phyloP scores from a whole-genome alignment of 2,329 filamentous ascomycete genomes.

The Xylariaceae sp. region DNA sequence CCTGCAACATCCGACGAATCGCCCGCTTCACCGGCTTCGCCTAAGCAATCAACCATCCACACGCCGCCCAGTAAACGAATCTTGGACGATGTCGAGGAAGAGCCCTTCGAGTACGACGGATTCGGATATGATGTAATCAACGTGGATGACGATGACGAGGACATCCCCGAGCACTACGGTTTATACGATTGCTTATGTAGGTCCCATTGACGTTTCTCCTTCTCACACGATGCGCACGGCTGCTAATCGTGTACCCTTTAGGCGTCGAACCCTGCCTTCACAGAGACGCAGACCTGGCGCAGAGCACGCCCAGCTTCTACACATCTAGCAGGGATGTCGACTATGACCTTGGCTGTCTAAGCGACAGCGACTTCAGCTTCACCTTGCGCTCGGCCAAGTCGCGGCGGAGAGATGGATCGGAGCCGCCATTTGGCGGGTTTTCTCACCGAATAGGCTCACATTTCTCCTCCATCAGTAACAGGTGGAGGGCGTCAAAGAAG shows the following conservation, averaged over 20 bases:
- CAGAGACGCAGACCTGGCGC: conserved; percentile 40
- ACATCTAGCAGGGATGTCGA: conserved; percentile 46
- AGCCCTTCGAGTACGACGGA: conserved; percentile 64
- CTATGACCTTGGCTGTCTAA: conserved; percentile 64
- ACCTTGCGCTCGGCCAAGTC: conserved; percentile 42
- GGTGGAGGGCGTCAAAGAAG: conserved; percentile 45
- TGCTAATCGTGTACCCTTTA: conserved; percentile 27
- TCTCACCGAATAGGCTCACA: conserved; percentile 63
- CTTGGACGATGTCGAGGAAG: conserved; percentile 81
- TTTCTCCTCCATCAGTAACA: conserved; percentile 47
- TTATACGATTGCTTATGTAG: conserved; percentile 71
- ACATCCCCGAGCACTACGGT: conserved; percentile 37
- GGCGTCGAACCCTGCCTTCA: conserved; percentile 61
- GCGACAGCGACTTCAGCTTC: conserved; percentile 54
- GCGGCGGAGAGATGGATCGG: conserved; percentile 52
- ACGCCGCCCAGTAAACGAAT: conserved; percentile 58
- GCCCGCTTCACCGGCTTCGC: conserved; percentile 45
- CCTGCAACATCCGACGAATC: conserved; percentile 48
- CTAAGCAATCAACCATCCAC: conserved; percentile 33
- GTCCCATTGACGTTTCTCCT: conserved; percentile 32
- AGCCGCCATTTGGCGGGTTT: conserved; percentile 58
- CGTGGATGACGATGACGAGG: conserved; percentile 38
- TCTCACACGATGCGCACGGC: background rate
- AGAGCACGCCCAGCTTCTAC: conserved; percentile 33
- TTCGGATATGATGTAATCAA: conserved; percentile 44